Conservation (phyloP, 768 basidiomycete species). For the Tylopilus felleus region DNA sequence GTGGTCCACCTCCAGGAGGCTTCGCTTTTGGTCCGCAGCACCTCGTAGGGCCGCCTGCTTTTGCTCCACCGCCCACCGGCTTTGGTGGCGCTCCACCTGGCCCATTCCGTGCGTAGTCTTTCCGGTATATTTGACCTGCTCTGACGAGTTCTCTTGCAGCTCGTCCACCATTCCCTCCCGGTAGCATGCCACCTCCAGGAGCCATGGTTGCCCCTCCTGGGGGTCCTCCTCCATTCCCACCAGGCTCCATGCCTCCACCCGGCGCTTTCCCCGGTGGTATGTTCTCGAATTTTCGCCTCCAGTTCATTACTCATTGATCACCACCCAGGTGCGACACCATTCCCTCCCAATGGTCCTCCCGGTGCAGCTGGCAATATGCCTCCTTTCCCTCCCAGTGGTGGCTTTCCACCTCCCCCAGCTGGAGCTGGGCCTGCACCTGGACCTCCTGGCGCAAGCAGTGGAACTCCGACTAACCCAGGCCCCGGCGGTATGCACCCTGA, state of each 20-base stretch:
- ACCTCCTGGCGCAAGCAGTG: slow-evolving; percentile 34
- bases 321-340: slow-evolving; percentile 44
- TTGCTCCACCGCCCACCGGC: slow-evolving; percentile 50
- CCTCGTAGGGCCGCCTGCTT: slow-evolving; percentile 53
- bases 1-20: slow-evolving; percentile 83
- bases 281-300: slow-evolving; percentile 16
- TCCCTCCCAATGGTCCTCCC: slow-evolving; percentile 43
- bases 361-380: slow-evolving; percentile 30
- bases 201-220: slow-evolving; percentile 53
- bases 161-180: slow-evolving; percentile 72
- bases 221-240: slow-evolving; percentile 74
- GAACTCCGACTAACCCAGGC: slow-evolving; percentile 35
- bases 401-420: slow-evolving; percentile 36
- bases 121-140: background rate
- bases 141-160: slow-evolving; percentile 33
- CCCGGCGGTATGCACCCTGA: slow-evolving; percentile 84
- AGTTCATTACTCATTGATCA: background rate
- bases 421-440: slow-evolving; percentile 44
- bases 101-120: slow-evolving; percentile 15
- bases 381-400: slow-evolving; percentile 31
- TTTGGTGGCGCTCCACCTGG: slow-evolving; percentile 51
- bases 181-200: slow-evolving; percentile 43
- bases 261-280: slow-evolving; percentile 49
- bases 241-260: slow-evolving; percentile 48
- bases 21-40: slow-evolving; percentile 86